Conservation (phyloP, 768 basidiomycete species). For the Termitomyces sp. region DNA sequence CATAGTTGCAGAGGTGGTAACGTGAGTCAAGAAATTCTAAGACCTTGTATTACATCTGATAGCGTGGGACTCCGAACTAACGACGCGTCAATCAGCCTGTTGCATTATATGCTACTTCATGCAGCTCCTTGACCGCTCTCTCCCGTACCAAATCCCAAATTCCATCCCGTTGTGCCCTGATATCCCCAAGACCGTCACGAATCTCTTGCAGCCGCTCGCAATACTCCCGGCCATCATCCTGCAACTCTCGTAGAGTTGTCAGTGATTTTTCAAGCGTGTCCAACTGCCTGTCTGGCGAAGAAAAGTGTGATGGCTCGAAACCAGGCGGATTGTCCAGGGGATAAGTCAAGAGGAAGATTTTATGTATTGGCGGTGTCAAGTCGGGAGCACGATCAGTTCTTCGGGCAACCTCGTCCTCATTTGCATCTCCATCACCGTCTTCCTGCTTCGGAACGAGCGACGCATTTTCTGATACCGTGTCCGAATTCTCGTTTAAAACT, state of each 20-base stretch:
- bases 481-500: conserved; percentile 68
- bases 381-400: conserved; percentile 57
- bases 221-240: conserved; percentile 85
- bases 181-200: conserved; percentile 72
- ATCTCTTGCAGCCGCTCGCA: conserved; percentile 82
- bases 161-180: conserved; percentile 60
- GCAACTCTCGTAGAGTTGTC: conserved; percentile 68
- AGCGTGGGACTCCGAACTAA: conserved; percentile 3
- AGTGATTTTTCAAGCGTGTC: conserved; percentile 72
- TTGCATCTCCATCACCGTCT: conserved; percentile 54
- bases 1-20: conserved; percentile 18
- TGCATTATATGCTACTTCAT: conserved; percentile 49
- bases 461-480: conserved; percentile 26
- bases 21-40: conserved; percentile 5
- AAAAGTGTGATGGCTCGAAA: conserved; percentile 55
- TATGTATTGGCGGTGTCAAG: conserved; percentile 58
- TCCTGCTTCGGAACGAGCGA: conserved; percentile 62
- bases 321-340: conserved; percentile 38
- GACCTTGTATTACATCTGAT: background rate
- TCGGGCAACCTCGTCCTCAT: conserved; percentile 34
- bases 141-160: conserved; percentile 77
- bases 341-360: conserved; percentile 55
- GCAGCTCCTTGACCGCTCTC: conserved; percentile 68
- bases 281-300: conserved; percentile 59
- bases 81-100: conserved; percentile 12